Base-by-base conservation (phyloP, 148 eudicot species). In the Camellia sinensis region DNA sequence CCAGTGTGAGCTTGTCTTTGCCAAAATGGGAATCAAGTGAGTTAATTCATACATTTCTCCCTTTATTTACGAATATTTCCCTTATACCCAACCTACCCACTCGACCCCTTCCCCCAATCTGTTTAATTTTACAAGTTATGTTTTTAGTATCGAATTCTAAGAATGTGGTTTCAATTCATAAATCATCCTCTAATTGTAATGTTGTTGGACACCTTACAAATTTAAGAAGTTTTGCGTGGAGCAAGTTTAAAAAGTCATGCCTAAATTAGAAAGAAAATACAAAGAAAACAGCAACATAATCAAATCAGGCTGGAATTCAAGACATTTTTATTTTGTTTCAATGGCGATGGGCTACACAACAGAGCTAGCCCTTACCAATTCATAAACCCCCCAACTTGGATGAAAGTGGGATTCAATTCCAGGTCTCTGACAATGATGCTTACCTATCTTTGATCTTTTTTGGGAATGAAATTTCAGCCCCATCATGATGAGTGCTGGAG, bases 401-500 rank as follows among this genome's bases (percentile, higher is more conserved):
- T 48, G 52, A 3, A 48, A 0, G 52, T 12, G 10, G 10, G 13
- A 1, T 54, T 12, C 57, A 2, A 54, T 54, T 54, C 57, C 57
- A 54, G 10, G 57, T 54, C 57, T 54, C 57, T 54, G 57, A 12
- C 11, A 8, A 15, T 67, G 52, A 52, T 22, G 6, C 54, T 68
- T 64, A 19, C 1, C 15, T 1, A 7, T 12, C 37, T 7, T n/a
- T 68, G 9, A 21, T 18, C 0, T 63, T 6, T 6, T 9, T 11
- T 62, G 18, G 1, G 0, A 3, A 79, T 41, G 48, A 56, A 65
- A 22, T 75, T 76, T 15, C 76, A 86, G 88, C 80, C 88, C 88
- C 5, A 86, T 86, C n/a, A 83, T 83, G 86, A 83, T 86, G 88
- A 86, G 88, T 67, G 88, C 88, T 2, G 86, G 88, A 79, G 88